Conservation (phyloP, 257 asterid species). For the Solanum chiquidenum region DNA sequence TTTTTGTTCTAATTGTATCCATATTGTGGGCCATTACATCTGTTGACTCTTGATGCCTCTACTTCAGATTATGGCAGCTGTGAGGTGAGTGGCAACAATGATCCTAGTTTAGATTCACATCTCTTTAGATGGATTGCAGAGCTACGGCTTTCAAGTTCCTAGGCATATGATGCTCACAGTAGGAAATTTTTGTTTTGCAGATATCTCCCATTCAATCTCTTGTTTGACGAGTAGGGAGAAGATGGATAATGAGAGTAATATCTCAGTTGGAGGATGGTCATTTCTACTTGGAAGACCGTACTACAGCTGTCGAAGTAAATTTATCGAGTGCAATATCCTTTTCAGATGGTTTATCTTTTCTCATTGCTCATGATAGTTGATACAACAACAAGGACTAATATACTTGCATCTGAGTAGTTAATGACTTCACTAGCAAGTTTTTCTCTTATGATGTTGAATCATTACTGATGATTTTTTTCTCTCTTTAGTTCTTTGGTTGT, state of each 20-base stretch:
- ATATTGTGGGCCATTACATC: too few species aligned
- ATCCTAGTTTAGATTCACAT: too few species aligned
- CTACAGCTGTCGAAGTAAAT: slow-evolving; percentile 84
- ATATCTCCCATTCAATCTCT: slow-evolving; percentile 21
- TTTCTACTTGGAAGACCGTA: slow-evolving; percentile 92
- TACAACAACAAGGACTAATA: neutral
- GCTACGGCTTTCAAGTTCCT: too few species aligned
- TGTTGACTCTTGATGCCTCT: too few species aligned
- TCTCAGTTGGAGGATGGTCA: slow-evolving; percentile 97
- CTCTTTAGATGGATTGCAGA: too few species aligned
- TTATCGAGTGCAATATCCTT: slow-evolving; percentile 94
- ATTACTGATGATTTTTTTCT: too few species aligned
- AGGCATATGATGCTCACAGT: too few species aligned
- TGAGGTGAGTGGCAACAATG: too few species aligned
- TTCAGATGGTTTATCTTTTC: neutral
- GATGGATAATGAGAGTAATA: slow-evolving; percentile 91
- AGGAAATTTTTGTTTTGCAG: too few species aligned
- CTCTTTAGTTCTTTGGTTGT: neutral
- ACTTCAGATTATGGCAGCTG: too few species aligned
- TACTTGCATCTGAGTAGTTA: neutral
- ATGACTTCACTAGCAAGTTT: neutral
- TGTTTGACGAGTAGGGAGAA: slow-evolving; percentile 74
- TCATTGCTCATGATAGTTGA: neutral
- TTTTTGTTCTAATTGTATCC: too few species aligned
- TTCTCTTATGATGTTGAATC: neutral